Evolutionary conservation across 2,329 filamentous ascomycete species (phyloP).

Genomic region (Diplocarpon mali): DNA sequence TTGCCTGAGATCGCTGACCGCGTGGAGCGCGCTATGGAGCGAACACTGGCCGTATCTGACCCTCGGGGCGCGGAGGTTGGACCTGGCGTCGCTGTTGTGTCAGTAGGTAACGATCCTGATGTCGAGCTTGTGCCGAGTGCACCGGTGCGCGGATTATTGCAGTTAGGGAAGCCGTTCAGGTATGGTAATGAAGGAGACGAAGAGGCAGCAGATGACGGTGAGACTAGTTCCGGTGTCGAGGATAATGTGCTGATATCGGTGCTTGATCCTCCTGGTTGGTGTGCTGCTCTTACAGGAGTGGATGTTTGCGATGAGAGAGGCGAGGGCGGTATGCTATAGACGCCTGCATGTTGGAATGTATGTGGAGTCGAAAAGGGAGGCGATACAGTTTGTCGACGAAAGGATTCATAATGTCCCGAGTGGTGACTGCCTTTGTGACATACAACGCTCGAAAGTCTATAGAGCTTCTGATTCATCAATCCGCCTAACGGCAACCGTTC

Average conservation of each 20-base stretch:
- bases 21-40: constrained; percentile 45
- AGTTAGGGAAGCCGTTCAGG: constrained; percentile 8
- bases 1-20: constrained; percentile 41
- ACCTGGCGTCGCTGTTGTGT: constrained; percentile 7
- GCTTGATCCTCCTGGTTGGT: constrained; percentile 20
- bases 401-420: constrained; percentile 95
- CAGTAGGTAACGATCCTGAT: constrained; percentile 10
- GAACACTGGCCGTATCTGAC: constrained; percentile 40
- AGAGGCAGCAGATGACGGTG: constrained; percentile 20
- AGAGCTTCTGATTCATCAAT: constrained; percentile 65
- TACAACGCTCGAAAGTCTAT: constrained; percentile 76
- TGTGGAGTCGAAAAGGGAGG: constrained; percentile 75
- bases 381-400: constrained; percentile 72
- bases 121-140: constrained; percentile 1
- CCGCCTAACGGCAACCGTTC: constrained; percentile 77
- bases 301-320: constrained; percentile 20
- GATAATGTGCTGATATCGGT: constrained; percentile 18
- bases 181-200: constrained; percentile 19
- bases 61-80: constrained; percentile 27
- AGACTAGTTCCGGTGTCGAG: constrained; percentile 23
- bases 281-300: constrained; percentile 27
- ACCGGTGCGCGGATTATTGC: constrained; percentile 10
- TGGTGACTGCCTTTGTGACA: constrained; percentile 94
- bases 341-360: constrained; percentile 63
- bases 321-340: constrained; percentile 37